Evolutionary conservation across 2,329 filamentous ascomycete genomes (phyloP).

Genomic region (Trichoderma lentiforme): DNA sequence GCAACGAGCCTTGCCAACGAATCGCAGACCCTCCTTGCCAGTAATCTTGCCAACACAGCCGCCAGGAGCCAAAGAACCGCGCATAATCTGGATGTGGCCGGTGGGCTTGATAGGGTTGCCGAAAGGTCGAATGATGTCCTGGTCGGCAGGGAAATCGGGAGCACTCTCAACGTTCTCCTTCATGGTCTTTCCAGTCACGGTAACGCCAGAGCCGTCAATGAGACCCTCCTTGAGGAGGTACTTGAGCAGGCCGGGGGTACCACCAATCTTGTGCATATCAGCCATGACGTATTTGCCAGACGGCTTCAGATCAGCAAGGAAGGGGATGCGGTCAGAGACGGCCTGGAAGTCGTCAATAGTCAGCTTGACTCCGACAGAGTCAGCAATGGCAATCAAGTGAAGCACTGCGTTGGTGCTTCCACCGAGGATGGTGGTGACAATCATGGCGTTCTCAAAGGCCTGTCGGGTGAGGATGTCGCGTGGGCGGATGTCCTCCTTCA

Average conservation of each 20-base stretch:
- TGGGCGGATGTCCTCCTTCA: conserved; percentile 74
- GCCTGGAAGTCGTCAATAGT: conserved; percentile 84
- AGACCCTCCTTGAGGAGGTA: conserved; percentile 79
- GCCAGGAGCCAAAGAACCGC: conserved; percentile 78
- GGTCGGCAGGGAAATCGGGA: conserved; percentile 70
- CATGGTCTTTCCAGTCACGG: conserved; percentile 85
- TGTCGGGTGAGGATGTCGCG: conserved; percentile 75
- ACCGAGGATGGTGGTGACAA: conserved; percentile 75
- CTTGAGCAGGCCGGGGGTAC: conserved; percentile 83
- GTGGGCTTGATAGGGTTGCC: conserved; percentile 81
- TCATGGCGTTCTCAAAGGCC: conserved; percentile 84
- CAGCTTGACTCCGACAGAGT: conserved; percentile 75
- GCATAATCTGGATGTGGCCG: conserved; percentile 85
- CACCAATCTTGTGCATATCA: conserved; percentile 79
- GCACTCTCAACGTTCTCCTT: conserved; percentile 79
- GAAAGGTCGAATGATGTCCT: conserved; percentile 77
- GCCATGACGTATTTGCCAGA: conserved; percentile 87
- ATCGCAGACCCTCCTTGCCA: conserved; percentile 83
- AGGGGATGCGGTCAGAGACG: conserved; percentile 74
- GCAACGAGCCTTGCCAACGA: conserved; percentile 75
- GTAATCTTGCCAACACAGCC: conserved; percentile 93
- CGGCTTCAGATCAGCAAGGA: conserved; percentile 79
- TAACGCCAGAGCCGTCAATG: conserved; percentile 74
- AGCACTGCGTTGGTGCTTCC: conserved; percentile 85
- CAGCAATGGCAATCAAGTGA: conserved; percentile 79